Conservation (phyloP, 1,139 yeast species). For the Pichia cactophila region DNA sequence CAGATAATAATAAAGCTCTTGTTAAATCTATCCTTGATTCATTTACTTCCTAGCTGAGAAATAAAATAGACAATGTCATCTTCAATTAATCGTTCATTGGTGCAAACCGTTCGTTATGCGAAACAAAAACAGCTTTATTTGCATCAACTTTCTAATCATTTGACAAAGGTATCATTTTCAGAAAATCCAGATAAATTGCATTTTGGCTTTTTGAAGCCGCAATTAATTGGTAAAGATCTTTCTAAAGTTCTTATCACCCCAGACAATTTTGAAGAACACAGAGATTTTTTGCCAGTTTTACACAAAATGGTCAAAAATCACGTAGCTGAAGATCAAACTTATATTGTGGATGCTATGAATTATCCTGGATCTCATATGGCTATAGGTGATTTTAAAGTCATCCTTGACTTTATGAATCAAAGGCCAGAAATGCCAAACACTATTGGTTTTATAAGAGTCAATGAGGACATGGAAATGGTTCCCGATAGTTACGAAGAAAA, state of each 20-base stretch:
- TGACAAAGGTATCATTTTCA: constrained; percentile 35
- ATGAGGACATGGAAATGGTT: constrained; percentile 46
- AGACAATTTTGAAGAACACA: constrained; percentile 24
- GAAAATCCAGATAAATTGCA: constrained; percentile 29
- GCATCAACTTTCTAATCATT: constrained; percentile 24
- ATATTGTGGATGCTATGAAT: constrained; percentile 54
- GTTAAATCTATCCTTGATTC: not conserved
- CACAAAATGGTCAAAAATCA: constrained; percentile 27
- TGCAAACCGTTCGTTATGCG: constrained; percentile 17
- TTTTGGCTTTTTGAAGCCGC: constrained; percentile 21
- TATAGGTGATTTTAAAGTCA: constrained; percentile 60
- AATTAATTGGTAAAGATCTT: constrained; percentile 5
- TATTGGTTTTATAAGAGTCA: constrained; percentile 63
- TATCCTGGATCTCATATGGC: constrained; percentile 57
- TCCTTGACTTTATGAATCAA: constrained; percentile 57
- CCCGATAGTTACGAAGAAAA: constrained; percentile 53
- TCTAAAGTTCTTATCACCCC: constrained; percentile 14
- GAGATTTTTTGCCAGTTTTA: constrained; percentile 25
- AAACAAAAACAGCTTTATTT: constrained; percentile 26
- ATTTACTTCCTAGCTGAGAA: not conserved
- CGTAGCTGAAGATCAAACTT: constrained; percentile 47
- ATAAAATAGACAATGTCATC: constrained; percentile 1
- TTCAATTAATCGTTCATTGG: constrained; percentile 15
- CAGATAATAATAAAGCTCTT: not conserved
- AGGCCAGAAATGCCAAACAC: constrained; percentile 68